phyloP scores from a whole-genome alignment of 1,284 basidiomycete species.

The Stygiomarasmius scandens region DNA sequence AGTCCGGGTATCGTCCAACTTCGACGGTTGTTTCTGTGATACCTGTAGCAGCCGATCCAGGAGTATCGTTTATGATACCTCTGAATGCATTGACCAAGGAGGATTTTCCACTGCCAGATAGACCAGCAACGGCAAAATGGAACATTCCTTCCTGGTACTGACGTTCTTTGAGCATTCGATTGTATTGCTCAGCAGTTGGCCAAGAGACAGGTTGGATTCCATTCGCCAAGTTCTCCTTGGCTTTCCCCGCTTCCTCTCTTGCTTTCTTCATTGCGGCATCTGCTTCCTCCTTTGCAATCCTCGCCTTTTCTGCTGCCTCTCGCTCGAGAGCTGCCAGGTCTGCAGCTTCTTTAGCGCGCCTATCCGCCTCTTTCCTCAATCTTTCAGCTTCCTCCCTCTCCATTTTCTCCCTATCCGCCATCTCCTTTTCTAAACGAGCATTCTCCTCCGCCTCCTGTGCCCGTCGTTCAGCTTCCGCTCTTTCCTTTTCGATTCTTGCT shows the following conservation, averaged over 20 bases:
- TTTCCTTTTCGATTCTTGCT: neutral
- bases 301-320: neutral
- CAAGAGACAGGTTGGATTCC: constrained; percentile 32
- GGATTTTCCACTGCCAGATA: constrained; percentile 39
- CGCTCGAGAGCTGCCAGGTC: too few relatives aligned
- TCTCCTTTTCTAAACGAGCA: too few relatives aligned
- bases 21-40: constrained; percentile 23
- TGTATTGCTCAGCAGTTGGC: constrained; percentile 28
- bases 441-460: too few relatives aligned
- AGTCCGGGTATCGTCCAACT: constrained; percentile 30
- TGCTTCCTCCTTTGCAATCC: neutral
- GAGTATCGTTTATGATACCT: constrained; percentile 27
- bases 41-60: constrained; percentile 30
- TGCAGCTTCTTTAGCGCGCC: too few relatives aligned
- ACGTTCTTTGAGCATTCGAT: constrained; percentile 23
- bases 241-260: neutral
- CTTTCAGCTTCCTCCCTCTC: too few relatives aligned
- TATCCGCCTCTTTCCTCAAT: too few relatives aligned
- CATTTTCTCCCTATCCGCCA: too few relatives aligned
- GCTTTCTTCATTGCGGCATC: neutral
- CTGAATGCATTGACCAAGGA: constrained; percentile 36
- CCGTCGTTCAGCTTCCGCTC: neutral
- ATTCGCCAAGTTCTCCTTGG: constrained; percentile 1
- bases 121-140: constrained; percentile 26
- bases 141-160: constrained; percentile 22